These are phyloP conservation scores for Cystobasidium tubakii DNA, from an alignment of 768 basidiomycete genomes.

Conservation along the genomic window DNA sequence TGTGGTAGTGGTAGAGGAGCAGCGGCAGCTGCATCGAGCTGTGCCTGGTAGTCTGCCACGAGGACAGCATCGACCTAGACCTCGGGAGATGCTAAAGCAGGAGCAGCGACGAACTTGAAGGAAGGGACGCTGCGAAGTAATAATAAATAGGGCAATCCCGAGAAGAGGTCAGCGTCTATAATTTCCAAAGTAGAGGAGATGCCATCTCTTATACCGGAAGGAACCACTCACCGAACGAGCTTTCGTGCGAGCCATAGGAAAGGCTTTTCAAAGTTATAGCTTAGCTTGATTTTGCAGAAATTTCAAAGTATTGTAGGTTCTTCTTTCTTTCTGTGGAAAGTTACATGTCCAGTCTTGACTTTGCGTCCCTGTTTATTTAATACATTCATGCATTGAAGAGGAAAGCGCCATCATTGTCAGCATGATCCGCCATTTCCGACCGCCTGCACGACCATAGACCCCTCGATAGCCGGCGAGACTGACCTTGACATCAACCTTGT, in stretches of 20 bases:
- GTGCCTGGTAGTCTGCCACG: conserved; percentile 71
- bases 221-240: conserved; percentile 81
- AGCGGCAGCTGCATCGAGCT: conserved; percentile 76
- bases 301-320: conserved; percentile 99
- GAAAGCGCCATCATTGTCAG: no score
- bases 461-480: conserved; percentile 42
- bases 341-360: conserved; percentile 96
- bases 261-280: conserved; percentile 99
- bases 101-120: conserved; percentile 94
- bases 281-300: conserved; percentile 99
- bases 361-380: conserved; percentile 99
- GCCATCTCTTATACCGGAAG: no score
- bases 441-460: no score
- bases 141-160: not conserved
- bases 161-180: no score
- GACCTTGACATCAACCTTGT: conserved; percentile 99
- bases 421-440: no score
- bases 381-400: no score
- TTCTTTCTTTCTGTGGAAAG: conserved; percentile 99
- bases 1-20: no score
- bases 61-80: conserved; percentile 71
- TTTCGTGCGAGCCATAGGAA: conserved; percentile 99
- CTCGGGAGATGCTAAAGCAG: conserved; percentile 80
- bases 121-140: conserved; percentile 60
- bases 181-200: no score